Evolutionary conservation across 108 stramenopile genomes (phyloP), one percentile per base, ranked within the genome.

Genomic region (Craspedostauros australis): DNA sequence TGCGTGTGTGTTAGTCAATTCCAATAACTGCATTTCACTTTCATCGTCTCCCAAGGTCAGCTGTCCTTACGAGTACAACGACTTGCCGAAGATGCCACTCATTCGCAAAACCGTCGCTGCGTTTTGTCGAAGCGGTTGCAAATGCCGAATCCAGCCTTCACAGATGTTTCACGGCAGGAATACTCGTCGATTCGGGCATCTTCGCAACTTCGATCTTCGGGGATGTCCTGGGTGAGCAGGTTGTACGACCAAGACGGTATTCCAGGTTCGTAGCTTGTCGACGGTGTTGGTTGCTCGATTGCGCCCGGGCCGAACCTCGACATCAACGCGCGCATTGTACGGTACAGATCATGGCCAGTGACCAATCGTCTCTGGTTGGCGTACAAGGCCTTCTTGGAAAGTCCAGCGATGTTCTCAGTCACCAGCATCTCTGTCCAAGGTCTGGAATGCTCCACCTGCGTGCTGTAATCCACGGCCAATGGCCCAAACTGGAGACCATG

Each of bases 401-500:
- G 14, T 9, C 20, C 22, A 16, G 33, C 27, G 8, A 70, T 42
- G 30, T 47, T 45, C 23, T 49, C 55, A 20, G 78, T 73, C n/a
- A 72, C 56, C 39, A 79, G 58, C 2, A 73, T 36, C 25, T 72
- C 59, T 9, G 68, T 79, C 62, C 70, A 79, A 8, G 78, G 78
- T 14, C 54, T 61, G 39, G 55, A 56, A 30, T 72, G 70, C 27
- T 79, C 78, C 4, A 79, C 59, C 57, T 79, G 78, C 28, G 53
- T 63, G 15, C 45, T 30, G 40, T 75, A 75, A 30, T 79, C 73
- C 5, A 72, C 46, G 6, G 63, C 39, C 5, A 39, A 47, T 2
- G 69, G 63, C 5, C 71, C 71, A 43, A 64, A 55, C 50, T 79
- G 73, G 4, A 69, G 38, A 20, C 77, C 77, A 51, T 79, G 77